Evolutionary conservation across 192 early-diverging fungal genomes (phyloP).

Genomic region (Rhizophagus sp.): DNA sequence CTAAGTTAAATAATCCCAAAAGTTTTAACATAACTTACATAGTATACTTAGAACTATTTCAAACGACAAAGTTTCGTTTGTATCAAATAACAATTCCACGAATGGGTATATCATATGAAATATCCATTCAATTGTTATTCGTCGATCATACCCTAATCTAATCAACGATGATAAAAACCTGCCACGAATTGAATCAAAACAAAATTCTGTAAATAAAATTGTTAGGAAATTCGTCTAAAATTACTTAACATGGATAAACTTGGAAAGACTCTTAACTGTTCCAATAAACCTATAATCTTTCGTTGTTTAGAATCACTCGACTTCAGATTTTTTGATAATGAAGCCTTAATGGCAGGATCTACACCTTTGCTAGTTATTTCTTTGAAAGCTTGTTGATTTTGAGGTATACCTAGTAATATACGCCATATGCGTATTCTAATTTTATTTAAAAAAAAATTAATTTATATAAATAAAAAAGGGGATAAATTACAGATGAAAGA

Average conservation of each 20-base stretch:
- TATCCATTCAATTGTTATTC: not conserved
- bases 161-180: constrained; percentile 9
- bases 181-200: not conserved
- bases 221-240: not conserved
- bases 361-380: not conserved
- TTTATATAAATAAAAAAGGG: not conserved
- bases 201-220: not conserved
- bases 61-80: not conserved
- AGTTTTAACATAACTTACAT: not conserved
- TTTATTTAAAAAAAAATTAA: not conserved
- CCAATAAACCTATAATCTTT: not conserved
- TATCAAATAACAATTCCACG: not conserved
- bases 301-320: not conserved
- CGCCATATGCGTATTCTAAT: constrained; percentile 3
- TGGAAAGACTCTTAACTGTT: not conserved
- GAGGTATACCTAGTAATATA: constrained; percentile 4
- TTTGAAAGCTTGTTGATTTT: constrained; percentile 11
- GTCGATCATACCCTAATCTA: not conserved
- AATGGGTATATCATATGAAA: constrained; percentile 3
- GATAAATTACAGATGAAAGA: too few relatives aligned
- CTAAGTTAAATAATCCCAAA: too few relatives aligned
- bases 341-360: not conserved
- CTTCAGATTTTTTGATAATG: not conserved
- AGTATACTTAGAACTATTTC: constrained; percentile 4
- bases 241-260: not conserved